These are phyloP conservation scores for Linnemannia hyalina DNA, from an alignment of 192 early-diverging fungal genomes.

Conservation along the genomic window DNA sequence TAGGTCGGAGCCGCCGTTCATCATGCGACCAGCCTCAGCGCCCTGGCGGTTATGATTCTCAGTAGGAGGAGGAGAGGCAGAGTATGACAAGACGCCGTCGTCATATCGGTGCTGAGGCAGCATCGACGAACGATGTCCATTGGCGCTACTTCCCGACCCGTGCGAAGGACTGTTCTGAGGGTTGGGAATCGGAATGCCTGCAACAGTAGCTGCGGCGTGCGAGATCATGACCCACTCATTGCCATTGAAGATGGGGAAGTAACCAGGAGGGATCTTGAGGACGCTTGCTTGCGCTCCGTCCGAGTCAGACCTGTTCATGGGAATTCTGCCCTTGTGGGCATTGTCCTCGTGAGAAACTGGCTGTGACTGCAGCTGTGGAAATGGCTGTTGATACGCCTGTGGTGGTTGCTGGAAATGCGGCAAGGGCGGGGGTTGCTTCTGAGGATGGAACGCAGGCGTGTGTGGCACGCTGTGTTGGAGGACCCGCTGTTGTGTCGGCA, in stretches of 20 bases:
- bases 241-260: slow-evolving; percentile 53
- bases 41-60: slow-evolving; percentile 28
- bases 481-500: slow-evolving; percentile 30
- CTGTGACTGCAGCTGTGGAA: slow-evolving; percentile 8
- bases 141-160: not conserved
- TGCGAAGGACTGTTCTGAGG: slow-evolving; percentile 42
- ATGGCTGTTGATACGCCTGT: slow-evolving; percentile 8
- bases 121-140: not conserved
- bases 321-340: slow-evolving; percentile 3
- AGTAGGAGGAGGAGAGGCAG: slow-evolving; percentile 16
- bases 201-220: slow-evolving; percentile 25
- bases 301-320: slow-evolving; percentile 32
- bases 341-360: not conserved
- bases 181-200: slow-evolving; percentile 44
- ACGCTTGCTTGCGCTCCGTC: slow-evolving; percentile 33
- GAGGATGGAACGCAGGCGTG: slow-evolving; percentile 17
- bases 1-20: slow-evolving; percentile 8
- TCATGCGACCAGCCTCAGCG: slow-evolving; percentile 12
- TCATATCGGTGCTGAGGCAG: slow-evolving; percentile 27
- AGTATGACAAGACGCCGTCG: not conserved
- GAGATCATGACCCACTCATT: slow-evolving; percentile 53
- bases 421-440: not conserved
- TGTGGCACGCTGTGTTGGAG: slow-evolving; percentile 22
- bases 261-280: slow-evolving; percentile 48
- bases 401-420: not conserved